phyloP scores from a whole-genome alignment of 2,329 filamentous ascomycete genomes.

The Ustulina deusta region DNA sequence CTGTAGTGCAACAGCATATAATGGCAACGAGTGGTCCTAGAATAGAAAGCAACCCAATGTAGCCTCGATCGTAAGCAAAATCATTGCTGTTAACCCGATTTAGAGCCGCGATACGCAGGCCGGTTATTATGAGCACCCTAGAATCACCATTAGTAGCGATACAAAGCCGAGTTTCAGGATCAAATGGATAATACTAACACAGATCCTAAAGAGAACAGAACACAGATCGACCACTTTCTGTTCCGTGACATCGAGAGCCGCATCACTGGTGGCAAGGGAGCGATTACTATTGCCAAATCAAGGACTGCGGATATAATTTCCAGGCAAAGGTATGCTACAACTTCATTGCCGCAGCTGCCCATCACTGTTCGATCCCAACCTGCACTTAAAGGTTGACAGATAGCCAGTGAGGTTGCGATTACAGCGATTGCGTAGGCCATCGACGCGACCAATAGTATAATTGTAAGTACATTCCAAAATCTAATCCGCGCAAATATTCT shows the following conservation, averaged over 20 bases:
- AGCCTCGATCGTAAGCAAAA: conserved; percentile 30
- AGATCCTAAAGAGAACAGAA: conserved; percentile 22
- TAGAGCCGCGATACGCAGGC: conserved; percentile 25
- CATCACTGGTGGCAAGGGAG: conserved; percentile 5
- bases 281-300: conserved; percentile 21
- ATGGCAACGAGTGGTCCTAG: conserved; percentile 28
- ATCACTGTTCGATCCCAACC: conserved; percentile 20
- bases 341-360: conserved; percentile 24
- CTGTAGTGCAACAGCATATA: conserved; percentile 21
- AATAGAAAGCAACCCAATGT: conserved; percentile 27
- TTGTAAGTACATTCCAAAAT: not conserved
- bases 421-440: conserved; percentile 14
- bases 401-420: conserved; percentile 14
- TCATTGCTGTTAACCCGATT: conserved; percentile 29
- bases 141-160: not conserved
- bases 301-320: conserved; percentile 24
- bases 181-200: conserved; percentile 9
- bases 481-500: not conserved
- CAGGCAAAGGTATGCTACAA: conserved; percentile 17
- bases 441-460: conserved; percentile 6
- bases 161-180: not conserved
- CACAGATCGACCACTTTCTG: not conserved
- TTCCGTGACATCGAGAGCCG: not conserved
- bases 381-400: conserved; percentile 27
- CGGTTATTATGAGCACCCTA: conserved; percentile 30